phyloP scores from a whole-genome alignment of 495 filamentous ascomycete species.

The Neurospora sp. region DNA sequence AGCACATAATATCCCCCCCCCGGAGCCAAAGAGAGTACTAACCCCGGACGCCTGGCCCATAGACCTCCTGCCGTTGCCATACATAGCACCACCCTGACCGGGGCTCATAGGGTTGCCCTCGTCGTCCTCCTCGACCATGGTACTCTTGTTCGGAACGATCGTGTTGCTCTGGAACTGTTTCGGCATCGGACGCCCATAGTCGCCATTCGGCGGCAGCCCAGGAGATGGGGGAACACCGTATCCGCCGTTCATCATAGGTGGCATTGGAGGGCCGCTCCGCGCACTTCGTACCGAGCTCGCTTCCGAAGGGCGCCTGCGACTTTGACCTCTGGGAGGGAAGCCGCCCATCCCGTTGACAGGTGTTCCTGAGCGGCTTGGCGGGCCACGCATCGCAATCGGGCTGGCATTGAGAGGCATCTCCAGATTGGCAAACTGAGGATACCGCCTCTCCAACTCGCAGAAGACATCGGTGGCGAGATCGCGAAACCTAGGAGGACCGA shows the following conservation, averaged over 20 bases:
- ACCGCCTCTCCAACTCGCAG: conserved; percentile 83
- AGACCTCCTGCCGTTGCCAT: conserved; percentile 47
- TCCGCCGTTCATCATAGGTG: conserved; percentile 22
- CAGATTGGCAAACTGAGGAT: conserved; percentile 64
- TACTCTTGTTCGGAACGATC: conserved; percentile 95
- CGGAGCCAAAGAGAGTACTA: conserved; percentile 8
- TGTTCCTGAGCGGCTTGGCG: conserved; percentile 44
- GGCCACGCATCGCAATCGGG: conserved; percentile 48
- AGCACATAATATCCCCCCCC: neutral
- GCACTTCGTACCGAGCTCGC: conserved; percentile 41
- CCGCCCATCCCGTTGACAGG: conserved; percentile 42
- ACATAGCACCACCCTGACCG: conserved; percentile 51
- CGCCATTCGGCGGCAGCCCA: conserved; percentile 25
- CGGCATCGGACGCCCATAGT: conserved; percentile 51
- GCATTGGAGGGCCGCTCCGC: conserved; percentile 15
- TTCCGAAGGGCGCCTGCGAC: conserved; percentile 41
- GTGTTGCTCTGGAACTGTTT: conserved; percentile 94
- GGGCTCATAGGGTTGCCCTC: conserved; percentile 37
- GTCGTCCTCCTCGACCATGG: conserved; percentile 95
- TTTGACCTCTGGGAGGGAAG: conserved; percentile 33
- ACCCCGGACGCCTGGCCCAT: conserved; percentile 43
- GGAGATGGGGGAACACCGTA: conserved; percentile 39
- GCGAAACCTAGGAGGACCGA: conserved; percentile 73
- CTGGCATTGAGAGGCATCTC: conserved; percentile 62
- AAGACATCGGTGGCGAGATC: conserved; percentile 94